Conservation (phyloP, 2,329 filamentous ascomycete species). For the Bipolaris gigantea region DNA sequence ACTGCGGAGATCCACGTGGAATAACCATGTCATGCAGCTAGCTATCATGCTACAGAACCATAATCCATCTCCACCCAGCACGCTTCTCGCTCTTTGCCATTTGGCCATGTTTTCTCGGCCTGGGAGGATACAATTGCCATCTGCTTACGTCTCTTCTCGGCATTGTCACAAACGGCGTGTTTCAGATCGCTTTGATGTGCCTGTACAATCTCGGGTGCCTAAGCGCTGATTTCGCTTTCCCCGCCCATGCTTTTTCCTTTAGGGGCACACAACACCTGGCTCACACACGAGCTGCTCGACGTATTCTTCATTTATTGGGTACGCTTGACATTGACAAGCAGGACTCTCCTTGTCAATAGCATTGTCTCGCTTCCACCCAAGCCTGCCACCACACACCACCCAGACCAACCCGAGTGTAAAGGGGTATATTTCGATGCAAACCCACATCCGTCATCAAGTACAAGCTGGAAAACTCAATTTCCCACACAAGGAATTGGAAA, state of each 20-base stretch:
- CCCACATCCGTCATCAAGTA: background rate
- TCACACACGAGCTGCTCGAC: background rate
- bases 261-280: background rate
- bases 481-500: background rate
- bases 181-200: conserved; percentile 7
- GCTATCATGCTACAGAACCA: conserved; percentile 1
- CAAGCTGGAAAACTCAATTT: background rate
- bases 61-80: background rate
- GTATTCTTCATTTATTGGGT: background rate
- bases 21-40: conserved; percentile 12
- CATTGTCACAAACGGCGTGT: conserved; percentile 8
- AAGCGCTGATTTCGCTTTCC: background rate
- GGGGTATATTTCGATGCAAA: conserved; percentile 7
- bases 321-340: background rate
- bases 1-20: conserved; percentile 17
- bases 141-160: conserved; percentile 1
- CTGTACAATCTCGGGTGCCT: conserved; percentile 1
- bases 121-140: background rate
- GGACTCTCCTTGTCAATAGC: background rate
- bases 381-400: background rate
- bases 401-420: background rate
- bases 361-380: background rate
- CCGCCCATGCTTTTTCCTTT: background rate
- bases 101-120: background rate
- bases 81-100: background rate